Evolutionary conservation across 192 early-diverging fungal species (phyloP).

Genomic region (Backusella australiensis): DNA sequence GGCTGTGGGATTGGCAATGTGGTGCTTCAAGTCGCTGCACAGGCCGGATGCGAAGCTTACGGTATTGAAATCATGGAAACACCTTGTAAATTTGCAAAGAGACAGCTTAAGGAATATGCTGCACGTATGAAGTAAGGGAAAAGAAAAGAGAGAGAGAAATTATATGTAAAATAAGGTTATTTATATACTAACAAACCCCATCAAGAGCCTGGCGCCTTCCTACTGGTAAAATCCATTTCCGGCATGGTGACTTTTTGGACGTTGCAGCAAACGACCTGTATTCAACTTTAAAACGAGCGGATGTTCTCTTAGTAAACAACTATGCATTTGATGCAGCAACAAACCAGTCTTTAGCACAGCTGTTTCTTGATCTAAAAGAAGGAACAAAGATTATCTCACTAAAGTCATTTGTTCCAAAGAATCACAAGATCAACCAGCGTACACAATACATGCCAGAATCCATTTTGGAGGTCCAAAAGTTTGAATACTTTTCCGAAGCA

Average conservation of each 20-base stretch:
- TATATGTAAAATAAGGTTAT: not conserved
- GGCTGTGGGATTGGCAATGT: conserved; percentile 96
- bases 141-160: not conserved
- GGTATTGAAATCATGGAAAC: conserved; percentile 94
- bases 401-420: conserved; percentile 76
- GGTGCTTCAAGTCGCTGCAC: conserved; percentile 91
- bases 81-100: conserved; percentile 73
- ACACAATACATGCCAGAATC: conserved; percentile 69
- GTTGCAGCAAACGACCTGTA: conserved; percentile 51
- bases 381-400: conserved; percentile 81
- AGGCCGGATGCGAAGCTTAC: conserved; percentile 74
- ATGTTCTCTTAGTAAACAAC: conserved; percentile 96
- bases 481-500: conserved; percentile 67
- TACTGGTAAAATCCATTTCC: conserved; percentile 62
- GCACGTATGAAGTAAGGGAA: conserved; percentile 65
- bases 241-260: conserved; percentile 91
- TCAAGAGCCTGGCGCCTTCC: conserved; percentile 55
- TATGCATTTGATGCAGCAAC: conserved; percentile 86
- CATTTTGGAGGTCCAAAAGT: conserved; percentile 63
- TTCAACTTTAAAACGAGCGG: conserved; percentile 68
- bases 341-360: conserved; percentile 79
- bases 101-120: conserved; percentile 82
- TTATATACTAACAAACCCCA: not conserved
- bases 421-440: conserved; percentile 71
- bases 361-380: conserved; percentile 93